A percentile compares a stretch with the other conserved stretches of the same genome.
Evolutionary conservation across 805 yeast genomes (phyloP).

Genomic region (Yarrowia bubula): DNA sequence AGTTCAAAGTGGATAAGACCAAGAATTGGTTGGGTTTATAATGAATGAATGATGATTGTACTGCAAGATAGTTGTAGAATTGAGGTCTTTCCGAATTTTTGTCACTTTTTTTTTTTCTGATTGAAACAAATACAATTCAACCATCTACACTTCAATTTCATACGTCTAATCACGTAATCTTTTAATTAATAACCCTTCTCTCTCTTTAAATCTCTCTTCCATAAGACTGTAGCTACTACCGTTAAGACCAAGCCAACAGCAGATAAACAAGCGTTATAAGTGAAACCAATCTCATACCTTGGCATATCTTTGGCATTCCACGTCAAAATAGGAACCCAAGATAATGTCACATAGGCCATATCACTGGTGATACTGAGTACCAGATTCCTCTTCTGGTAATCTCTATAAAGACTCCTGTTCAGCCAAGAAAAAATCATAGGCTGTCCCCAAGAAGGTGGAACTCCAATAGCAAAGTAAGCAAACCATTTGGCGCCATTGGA

Average conservation of each 20-base stretch:
- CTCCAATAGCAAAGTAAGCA: constrained; percentile 11
- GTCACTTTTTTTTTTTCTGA: too few relatives aligned
- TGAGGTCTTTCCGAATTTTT: too few relatives aligned
- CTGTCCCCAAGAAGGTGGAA: constrained; percentile 10
- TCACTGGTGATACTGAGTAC: neutral
- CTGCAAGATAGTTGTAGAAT: too few relatives aligned
- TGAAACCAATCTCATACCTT: constrained; percentile 16
- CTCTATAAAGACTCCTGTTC: neutral
- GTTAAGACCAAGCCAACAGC: neutral
- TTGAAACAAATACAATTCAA: too few relatives aligned
- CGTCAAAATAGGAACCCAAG: constrained; percentile 5
- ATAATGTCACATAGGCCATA: neutral
- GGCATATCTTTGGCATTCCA: constrained; percentile 22
- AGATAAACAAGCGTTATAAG: constrained; percentile 6
- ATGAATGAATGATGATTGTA: neutral
- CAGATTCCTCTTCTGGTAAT: constrained; percentile 12
- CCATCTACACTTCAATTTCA: too few relatives aligned
- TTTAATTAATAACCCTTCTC: neutral
- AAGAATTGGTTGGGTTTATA: constrained; percentile 1
- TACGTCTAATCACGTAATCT: neutral
- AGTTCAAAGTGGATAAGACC: neutral
- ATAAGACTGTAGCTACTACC: neutral
- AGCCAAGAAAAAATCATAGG: constrained; percentile 21
- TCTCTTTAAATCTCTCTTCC: neutral
- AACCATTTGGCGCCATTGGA: neutral